Base-by-base conservation (phyloP, 2,329 filamentous ascomycete species). In the Chaetomium olivaceum region DNA sequence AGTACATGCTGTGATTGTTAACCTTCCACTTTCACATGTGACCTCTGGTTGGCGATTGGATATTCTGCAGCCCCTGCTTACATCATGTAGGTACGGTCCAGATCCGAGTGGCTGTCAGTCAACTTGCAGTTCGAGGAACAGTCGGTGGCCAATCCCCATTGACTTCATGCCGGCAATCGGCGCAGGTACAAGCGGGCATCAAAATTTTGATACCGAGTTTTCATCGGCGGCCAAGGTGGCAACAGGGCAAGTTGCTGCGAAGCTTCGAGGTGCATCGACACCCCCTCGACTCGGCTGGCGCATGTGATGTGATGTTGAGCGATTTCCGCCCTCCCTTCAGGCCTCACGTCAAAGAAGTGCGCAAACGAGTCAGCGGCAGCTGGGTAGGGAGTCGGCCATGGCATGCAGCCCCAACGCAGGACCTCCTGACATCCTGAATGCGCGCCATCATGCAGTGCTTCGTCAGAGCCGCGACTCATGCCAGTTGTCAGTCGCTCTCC, bases 1-100 rank as follows among this genome's bases (percentile, higher is more conserved):
- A 86, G 83, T 81, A 88, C 85, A 88, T 84, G 63, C 72, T 14
- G 48, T 62, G 46, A 6, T 60, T 50, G 21, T 39, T 54, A 7
- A 51, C 33, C 29, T 48, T 64, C 55, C 11, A 27, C 27, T 25
- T 29, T 43, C 39, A 51, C 48, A 51, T 51, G 48, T 51, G 48
- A 27, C 48, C 23, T 36, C 2, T 11, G 21, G 52, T 11, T 56
- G 27, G 4, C 19, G n/a, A 12, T 36, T 56, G 9, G 33, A 57
- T n/a, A 39, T 57, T 43, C 25, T 27, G 51, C 27, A 25, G 27
- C 51, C 27, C 63, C 55, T 57, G 64, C 66, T 63, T 66, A 67
- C 61, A 55, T 62, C 62, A 68, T 64, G 58, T 50, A 68, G 63
- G 46, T 46, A 39, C 14, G 67, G 65, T 54, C 61, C 23, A 55